Percentiles rank a stretch among this genome's conserved stretches.
Evolutionary conservation across 495 filamentous ascomycete species (phyloP).

Genomic region (Penicillium roqueforti): DNA sequence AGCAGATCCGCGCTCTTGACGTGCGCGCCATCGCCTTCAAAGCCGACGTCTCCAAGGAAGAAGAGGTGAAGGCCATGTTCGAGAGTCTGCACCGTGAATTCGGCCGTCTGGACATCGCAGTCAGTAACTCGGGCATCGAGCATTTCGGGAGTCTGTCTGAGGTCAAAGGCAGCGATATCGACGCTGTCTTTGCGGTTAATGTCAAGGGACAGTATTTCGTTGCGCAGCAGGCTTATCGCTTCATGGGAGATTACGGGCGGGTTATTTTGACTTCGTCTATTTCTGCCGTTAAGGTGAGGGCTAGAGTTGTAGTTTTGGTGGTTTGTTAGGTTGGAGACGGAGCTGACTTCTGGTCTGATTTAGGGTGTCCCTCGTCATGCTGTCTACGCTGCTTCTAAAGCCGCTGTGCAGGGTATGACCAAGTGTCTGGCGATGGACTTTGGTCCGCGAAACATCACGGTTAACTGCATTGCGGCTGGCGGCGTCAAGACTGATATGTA

Average conservation of each 20-base stretch:
- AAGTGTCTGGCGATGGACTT: constrained; percentile 55
- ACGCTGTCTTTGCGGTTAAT: constrained; percentile 52
- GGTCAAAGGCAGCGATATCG: constrained; percentile 50
- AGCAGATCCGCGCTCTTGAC: constrained; percentile 41
- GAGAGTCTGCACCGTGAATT: constrained; percentile 39
- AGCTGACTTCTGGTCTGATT: neutral
- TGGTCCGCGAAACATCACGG: constrained; percentile 47
- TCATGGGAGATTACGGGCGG: constrained; percentile 44
- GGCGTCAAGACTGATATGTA: constrained; percentile 37
- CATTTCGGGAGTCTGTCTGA: constrained; percentile 45
- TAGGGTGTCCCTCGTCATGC: constrained; percentile 28
- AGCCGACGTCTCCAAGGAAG: constrained; percentile 47
- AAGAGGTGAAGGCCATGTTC: constrained; percentile 43
- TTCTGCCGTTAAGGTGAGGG: constrained; percentile 28
- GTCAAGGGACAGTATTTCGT: constrained; percentile 60
- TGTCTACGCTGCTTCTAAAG: constrained; percentile 53
- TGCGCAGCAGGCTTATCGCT: constrained; percentile 61
- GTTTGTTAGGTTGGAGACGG: neutral
- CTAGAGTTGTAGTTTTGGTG: too few relatives aligned
- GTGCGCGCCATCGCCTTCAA: constrained; percentile 45
- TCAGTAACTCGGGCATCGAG: constrained; percentile 54
- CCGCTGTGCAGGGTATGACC: constrained; percentile 50
- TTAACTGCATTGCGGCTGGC: constrained; percentile 53
- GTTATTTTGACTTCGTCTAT: constrained; percentile 33
- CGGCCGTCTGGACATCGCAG: constrained; percentile 40